phyloP scores from a whole-genome alignment of 768 basidiomycete species.

The Kwoniella newhampshirensis region DNA sequence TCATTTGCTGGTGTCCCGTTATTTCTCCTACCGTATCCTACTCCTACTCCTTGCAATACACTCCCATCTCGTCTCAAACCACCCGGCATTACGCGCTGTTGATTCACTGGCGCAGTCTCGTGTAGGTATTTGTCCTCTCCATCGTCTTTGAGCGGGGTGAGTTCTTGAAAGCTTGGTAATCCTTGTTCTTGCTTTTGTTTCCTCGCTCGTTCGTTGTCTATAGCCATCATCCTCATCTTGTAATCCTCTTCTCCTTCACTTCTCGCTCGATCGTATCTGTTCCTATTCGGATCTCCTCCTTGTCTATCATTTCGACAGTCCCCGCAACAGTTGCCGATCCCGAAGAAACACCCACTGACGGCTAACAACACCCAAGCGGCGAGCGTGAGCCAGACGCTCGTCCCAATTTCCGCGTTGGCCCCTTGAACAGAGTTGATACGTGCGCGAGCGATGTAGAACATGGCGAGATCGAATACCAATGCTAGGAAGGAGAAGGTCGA shows the following conservation, averaged over 20 bases:
- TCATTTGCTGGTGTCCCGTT: conserved; percentile 13
- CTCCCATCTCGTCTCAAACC: conserved; percentile 29
- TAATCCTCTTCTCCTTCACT: conserved; percentile 21
- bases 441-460: conserved; percentile 85
- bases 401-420: conserved; percentile 78
- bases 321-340: conserved; percentile 82
- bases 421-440: conserved; percentile 73
- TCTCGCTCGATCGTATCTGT: conserved; percentile 3
- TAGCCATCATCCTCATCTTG: conserved; percentile 49
- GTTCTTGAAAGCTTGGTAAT: conserved; percentile 38
- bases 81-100: conserved; percentile 15
- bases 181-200: conserved; percentile 47
- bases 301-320: conserved; percentile 35
- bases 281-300: conserved; percentile 32
- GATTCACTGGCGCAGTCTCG: conserved; percentile 10
- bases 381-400: conserved; percentile 48
- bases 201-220: conserved; percentile 36
- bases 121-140: conserved; percentile 43
- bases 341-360: conserved; percentile 85
- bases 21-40: conserved; percentile 41
- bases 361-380: conserved; percentile 47
- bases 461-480: conserved; percentile 85
- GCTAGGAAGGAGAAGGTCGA: conserved; percentile 76
- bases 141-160: conserved; percentile 34
- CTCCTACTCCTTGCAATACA: conserved; percentile 27